Percentiles rank a stretch among this genome's conserved stretches.
Conservation (phyloP, 2,329 filamentous ascomycete species). For the Aquanectria penicillioides region DNA sequence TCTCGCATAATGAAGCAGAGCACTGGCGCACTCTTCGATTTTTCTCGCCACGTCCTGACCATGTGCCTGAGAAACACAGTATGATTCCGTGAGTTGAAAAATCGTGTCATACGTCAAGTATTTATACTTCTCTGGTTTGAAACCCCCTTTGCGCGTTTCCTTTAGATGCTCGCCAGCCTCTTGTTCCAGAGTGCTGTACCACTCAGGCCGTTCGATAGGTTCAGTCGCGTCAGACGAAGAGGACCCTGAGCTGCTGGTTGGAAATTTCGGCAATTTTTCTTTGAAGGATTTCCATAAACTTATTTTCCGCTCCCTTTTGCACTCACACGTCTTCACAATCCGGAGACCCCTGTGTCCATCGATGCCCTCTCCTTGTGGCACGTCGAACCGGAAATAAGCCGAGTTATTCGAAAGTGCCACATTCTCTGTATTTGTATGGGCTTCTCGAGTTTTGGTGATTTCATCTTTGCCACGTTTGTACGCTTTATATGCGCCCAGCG, state of each 20-base stretch:
- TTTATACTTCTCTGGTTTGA: neutral
- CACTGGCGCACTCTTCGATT: neutral
- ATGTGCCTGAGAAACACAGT: neutral
- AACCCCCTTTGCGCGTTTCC: neutral
- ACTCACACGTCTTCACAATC: neutral
- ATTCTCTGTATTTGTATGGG: neutral
- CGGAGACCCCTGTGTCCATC: neutral
- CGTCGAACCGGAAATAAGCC: neutral
- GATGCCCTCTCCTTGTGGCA: neutral
- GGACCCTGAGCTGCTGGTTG: neutral
- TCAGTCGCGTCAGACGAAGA: neutral
- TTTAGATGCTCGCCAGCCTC: neutral
- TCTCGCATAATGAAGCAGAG: neutral
- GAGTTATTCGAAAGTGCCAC: neutral
- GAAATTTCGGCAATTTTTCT: neutral
- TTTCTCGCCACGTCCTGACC: neutral
- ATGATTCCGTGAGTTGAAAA: neutral
- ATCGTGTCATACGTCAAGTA: neutral
- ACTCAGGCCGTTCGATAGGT: neutral
- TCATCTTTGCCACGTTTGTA: no score
- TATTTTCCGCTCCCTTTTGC: neutral
- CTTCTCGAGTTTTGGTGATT: no score
- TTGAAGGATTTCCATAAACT: neutral
- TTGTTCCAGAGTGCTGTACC: neutral
- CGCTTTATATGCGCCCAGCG: no score